Evolutionary conservation across 2,329 filamentous ascomycete species (phyloP), one percentile per base, ranked within the genome.

Genomic region (Xylariales sp.): DNA sequence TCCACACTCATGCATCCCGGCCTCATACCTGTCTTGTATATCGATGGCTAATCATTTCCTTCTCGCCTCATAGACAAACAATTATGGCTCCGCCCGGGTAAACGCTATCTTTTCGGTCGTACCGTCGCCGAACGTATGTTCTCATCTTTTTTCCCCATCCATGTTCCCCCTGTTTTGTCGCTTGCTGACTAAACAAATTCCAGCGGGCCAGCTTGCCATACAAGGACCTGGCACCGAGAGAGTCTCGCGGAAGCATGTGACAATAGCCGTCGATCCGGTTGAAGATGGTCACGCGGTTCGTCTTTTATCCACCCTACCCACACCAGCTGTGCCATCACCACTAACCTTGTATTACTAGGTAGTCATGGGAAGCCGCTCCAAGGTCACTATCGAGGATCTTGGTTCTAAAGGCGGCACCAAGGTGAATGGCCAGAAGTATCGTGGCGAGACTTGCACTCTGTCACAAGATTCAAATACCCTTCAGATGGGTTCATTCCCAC

Each of bases 241-340:
- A 0, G 92, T 99, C 56, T 99, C 96, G 39, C 87, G 95, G 64
- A 93, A 96, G 76, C 96, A 99, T 80, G 82, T 97, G 71, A 90
- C 90, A 39, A 90, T 99, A 58, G 86, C 89, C 49, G 89, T 98
- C 6, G 88, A 86, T 54, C 74, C 81, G 0, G 90, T 95, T 45
- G 81, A 83, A 48, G 81, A 89, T 14, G 90, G 89, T 55, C 89
- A 93, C 75, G 92, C 89, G 62, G 90, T 92, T 83, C 68, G 86
- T 77, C 18, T n/a, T 52, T 9, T 18, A 32, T 36, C 30, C 23
- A 53, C n/a, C 34, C 5, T 6, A 12, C 8, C 28, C 9, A 14
- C 5, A 5, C 30, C 28, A 10, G 43, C 9, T 41, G 6, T 49
- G 28, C 14, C 4, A 12, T 32, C 60, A 3, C 49, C n/a, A 62